Evolutionary conservation across 2,329 filamentous ascomycete genomes (phyloP).

Genomic region (Scedosporium apiospermum): DNA sequence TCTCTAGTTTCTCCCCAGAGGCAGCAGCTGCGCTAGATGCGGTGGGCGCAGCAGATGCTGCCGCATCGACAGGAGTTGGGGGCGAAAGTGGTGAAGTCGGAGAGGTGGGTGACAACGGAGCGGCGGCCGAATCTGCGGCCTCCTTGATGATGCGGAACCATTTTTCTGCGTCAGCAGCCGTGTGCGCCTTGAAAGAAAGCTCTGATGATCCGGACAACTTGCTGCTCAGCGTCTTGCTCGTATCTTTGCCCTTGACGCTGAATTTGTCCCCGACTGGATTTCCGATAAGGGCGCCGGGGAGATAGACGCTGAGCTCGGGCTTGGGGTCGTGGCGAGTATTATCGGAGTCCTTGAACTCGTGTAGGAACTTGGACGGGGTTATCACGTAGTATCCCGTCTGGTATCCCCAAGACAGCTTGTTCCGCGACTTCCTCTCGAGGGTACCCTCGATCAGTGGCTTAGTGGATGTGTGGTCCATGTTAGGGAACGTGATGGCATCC

Average conservation of each 20-base stretch:
- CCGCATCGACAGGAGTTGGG: neutral
- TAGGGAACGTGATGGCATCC: conserved; percentile 70
- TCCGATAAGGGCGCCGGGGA: conserved; percentile 81
- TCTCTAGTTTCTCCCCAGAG: conserved; percentile 17
- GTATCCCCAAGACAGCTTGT: conserved; percentile 70
- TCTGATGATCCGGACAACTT: conserved; percentile 75
- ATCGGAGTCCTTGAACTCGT: conserved; percentile 94
- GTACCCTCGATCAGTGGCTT: conserved; percentile 78
- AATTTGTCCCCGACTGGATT: conserved; percentile 70
- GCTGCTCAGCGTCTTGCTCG: conserved; percentile 67
- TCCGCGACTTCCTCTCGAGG: conserved; percentile 82
- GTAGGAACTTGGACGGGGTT: conserved; percentile 77
- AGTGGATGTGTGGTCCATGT: conserved; percentile 74
- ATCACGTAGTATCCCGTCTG: conserved; percentile 82
- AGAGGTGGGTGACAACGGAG: conserved; percentile 16
- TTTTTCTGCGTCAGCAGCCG: conserved; percentile 66
- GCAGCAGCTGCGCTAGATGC: conserved; percentile 8
- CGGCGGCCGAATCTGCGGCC: conserved; percentile 39
- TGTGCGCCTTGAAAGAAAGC: conserved; percentile 80
- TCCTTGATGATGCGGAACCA: conserved; percentile 70
- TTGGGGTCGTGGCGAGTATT: conserved; percentile 59
- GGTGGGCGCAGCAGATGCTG: neutral
- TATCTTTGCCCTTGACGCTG: conserved; percentile 90
- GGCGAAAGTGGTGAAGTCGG: conserved; percentile 22
- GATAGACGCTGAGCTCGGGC: conserved; percentile 82